phyloP scores from a whole-genome alignment of 2,329 filamentous ascomycete species.

The Ramichloridium luteum region DNA sequence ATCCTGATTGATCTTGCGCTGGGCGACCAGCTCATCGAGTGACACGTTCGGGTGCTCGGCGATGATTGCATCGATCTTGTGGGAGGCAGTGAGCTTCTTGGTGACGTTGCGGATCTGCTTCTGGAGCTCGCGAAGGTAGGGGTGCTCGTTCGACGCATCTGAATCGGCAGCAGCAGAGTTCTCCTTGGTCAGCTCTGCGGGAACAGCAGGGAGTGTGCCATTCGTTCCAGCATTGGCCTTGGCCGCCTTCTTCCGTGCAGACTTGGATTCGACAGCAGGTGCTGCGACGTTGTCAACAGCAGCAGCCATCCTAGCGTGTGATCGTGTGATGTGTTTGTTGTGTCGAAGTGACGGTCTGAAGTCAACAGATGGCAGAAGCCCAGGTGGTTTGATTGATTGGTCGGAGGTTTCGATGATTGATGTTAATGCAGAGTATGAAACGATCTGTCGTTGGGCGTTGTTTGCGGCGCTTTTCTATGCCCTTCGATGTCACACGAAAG shows the following conservation, averaged over 20 bases:
- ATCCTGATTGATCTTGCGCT: slow-evolving; percentile 66
- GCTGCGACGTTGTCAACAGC: slow-evolving; percentile 46
- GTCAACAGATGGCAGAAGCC: background rate
- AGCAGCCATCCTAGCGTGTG: slow-evolving; percentile 46
- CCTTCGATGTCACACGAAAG: too few species aligned
- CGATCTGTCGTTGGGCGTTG: background rate
- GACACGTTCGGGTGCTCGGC: slow-evolving; percentile 57
- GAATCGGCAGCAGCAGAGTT: slow-evolving; percentile 15
- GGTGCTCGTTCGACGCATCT: slow-evolving; percentile 55
- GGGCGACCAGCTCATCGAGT: slow-evolving; percentile 58
- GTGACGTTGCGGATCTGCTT: slow-evolving; percentile 88
- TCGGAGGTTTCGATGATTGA: background rate
- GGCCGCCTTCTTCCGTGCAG: slow-evolving; percentile 34
- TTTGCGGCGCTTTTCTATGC: slow-evolving; percentile 1
- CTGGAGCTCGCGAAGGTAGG: slow-evolving; percentile 76
- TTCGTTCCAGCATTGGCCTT: slow-evolving; percentile 25
- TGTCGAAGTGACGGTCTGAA: too few species aligned
- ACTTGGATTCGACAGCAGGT: slow-evolving; percentile 39
- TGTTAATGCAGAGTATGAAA: slow-evolving; percentile 1
- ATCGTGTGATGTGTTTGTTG: slow-evolving; percentile 5
- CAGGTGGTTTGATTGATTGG: background rate
- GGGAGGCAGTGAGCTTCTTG: slow-evolving; percentile 78
- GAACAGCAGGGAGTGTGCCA: slow-evolving; percentile 9
- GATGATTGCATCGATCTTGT: slow-evolving; percentile 59
- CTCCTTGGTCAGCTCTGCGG: slow-evolving; percentile 14